Conservation (phyloP, 805 yeast species). For the Barnettozyma populi region DNA sequence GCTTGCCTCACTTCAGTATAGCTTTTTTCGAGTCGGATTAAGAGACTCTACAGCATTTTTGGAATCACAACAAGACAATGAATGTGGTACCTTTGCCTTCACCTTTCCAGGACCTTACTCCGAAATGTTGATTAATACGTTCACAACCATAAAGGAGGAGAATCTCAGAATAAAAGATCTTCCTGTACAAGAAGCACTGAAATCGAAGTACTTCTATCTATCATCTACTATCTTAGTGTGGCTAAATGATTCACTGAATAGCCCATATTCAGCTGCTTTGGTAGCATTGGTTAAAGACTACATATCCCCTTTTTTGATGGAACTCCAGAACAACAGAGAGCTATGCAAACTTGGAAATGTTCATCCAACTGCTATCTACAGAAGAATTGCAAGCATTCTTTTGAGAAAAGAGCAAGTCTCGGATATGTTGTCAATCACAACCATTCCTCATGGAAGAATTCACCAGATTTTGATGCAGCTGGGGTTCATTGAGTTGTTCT, state of each 20-base stretch:
- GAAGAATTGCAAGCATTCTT: constrained; percentile 42
- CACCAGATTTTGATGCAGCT: constrained; percentile 64
- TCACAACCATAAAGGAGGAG: constrained; percentile 39
- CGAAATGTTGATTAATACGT: constrained; percentile 35
- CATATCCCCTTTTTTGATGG: constrained; percentile 65
- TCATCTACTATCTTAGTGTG: constrained; percentile 62
- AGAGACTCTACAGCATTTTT: constrained; percentile 36
- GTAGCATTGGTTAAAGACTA: constrained; percentile 45
- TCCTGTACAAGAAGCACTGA: constrained; percentile 50
- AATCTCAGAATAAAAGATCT: constrained; percentile 29
- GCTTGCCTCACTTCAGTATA: constrained; percentile 34
- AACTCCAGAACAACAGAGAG: constrained; percentile 64
- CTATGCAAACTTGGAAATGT: constrained; percentile 67
- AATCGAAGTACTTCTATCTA: constrained; percentile 55
- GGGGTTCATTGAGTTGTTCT: constrained; percentile 66
- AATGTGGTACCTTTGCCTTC: constrained; percentile 32
- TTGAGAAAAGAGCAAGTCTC: constrained; percentile 38
- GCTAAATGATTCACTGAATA: constrained; percentile 46
- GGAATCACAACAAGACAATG: constrained; percentile 29
- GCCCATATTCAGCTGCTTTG: constrained; percentile 49
- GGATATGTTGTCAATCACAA: constrained; percentile 38
- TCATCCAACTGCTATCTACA: constrained; percentile 44
- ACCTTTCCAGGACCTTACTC: constrained; percentile 29
- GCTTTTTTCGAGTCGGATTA: constrained; percentile 39
- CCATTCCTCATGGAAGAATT: constrained; percentile 36